A percentile compares a stretch with the other conserved stretches of the same genome.
phyloP scores from a whole-genome alignment of 805 yeast genomes.

The Yamadazyma laniorum region DNA sequence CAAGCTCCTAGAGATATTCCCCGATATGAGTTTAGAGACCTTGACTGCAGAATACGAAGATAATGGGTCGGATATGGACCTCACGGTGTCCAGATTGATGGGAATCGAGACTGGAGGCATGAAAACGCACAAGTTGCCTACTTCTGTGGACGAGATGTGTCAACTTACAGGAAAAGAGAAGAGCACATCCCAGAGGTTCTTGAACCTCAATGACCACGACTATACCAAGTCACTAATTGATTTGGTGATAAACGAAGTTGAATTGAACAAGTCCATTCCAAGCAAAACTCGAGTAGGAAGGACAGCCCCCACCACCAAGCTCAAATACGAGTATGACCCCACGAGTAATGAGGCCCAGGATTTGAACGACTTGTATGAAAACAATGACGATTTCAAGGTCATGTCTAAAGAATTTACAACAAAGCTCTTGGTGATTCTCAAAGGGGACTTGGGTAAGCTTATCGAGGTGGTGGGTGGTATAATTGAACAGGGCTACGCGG shows the following conservation, averaged over 20 bases:
- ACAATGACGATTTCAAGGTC: not conserved
- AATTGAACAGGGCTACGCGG: conserved; percentile 5
- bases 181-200: not conserved
- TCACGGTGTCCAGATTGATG: not conserved
- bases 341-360: conserved; percentile 1
- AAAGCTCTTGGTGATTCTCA: conserved; percentile 8
- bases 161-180: not conserved
- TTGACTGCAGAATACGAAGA: not conserved
- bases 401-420: conserved; percentile 5
- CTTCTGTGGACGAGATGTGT: conserved; percentile 22
- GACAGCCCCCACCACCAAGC: not conserved
- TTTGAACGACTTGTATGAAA: conserved; percentile 4
- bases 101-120: not conserved
- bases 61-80: not conserved
- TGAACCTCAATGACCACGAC: conserved; percentile 5
- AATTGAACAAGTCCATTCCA: not conserved
- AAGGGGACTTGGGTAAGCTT: conserved; percentile 8
- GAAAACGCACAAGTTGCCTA: conserved; percentile 26
- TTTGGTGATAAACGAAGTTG: conserved; percentile 5
- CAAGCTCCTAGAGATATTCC: conserved; percentile 4
- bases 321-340: conserved; percentile 1
- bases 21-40: not conserved
- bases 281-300: conserved; percentile 2
- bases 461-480: conserved; percentile 5
- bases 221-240: conserved; percentile 6